phyloP scores from a whole-genome alignment of 2,329 filamentous ascomycete species.

The Stemphylium beticola region DNA sequence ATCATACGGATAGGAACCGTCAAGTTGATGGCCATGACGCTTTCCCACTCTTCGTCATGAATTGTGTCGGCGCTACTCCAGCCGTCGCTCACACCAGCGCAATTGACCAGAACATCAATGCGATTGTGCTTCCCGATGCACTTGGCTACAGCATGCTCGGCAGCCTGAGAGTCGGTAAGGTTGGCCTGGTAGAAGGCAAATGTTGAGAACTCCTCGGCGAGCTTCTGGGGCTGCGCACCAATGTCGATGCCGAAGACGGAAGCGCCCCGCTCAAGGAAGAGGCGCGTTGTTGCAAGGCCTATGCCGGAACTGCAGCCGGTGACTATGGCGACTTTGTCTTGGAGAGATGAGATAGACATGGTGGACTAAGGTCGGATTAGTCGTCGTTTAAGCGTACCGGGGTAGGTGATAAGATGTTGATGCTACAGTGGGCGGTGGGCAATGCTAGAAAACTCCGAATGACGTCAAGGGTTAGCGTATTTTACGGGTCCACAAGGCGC shows the following conservation, averaged over 20 bases:
- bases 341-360: conserved; percentile 30
- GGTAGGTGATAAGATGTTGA: neutral
- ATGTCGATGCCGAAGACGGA: conserved; percentile 40
- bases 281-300: conserved; percentile 34
- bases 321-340: conserved; percentile 35
- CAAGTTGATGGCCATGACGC: conserved; percentile 52
- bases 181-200: conserved; percentile 37
- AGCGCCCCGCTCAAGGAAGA: conserved; percentile 33
- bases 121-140: conserved; percentile 31
- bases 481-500: too few species aligned
- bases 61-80: conserved; percentile 51
- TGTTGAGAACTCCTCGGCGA: conserved; percentile 18
- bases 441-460: conserved; percentile 12
- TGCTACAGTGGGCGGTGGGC: neutral
- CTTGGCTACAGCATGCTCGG: conserved; percentile 30
- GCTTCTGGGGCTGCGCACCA: conserved; percentile 23
- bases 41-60: conserved; percentile 50
- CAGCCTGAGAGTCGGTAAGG: conserved; percentile 26
- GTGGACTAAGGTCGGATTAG: neutral
- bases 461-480: conserved; percentile 19
- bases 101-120: conserved; percentile 54
- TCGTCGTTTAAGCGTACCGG: too few species aligned
- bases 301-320: conserved; percentile 42
- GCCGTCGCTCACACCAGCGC: conserved; percentile 54
- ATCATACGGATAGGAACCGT: conserved; percentile 55